phyloP scores from a whole-genome alignment of 495 filamentous ascomycete genomes.

The Neurospora sp. region DNA sequence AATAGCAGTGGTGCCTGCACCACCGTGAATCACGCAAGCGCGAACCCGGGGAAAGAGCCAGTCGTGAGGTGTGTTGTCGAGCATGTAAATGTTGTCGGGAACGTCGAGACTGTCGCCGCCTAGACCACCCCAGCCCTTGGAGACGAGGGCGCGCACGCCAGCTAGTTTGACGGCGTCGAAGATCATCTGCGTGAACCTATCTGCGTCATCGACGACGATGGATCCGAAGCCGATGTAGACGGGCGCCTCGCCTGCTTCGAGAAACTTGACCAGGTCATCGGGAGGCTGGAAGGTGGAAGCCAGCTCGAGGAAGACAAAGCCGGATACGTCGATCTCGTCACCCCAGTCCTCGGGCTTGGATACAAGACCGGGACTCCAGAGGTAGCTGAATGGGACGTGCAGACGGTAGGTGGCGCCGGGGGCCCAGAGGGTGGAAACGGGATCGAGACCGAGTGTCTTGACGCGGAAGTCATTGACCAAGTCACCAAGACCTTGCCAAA shows the following conservation, averaged over 20 bases:
- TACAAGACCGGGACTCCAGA: conserved; percentile 74
- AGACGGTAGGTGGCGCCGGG: conserved; percentile 54
- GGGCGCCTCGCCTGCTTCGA: conserved; percentile 44
- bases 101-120: conserved; percentile 41
- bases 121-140: conserved; percentile 57
- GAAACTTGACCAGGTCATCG: conserved; percentile 50
- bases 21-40: conserved; percentile 56
- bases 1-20: conserved; percentile 57
- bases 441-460: conserved; percentile 54
- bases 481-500: conserved; percentile 71
- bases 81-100: conserved; percentile 50
- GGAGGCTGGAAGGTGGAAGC: conserved; percentile 56
- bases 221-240: conserved; percentile 62
- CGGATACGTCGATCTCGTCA: conserved; percentile 57
- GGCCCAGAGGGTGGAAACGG: conserved; percentile 55
- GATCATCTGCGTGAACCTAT: conserved; percentile 50
- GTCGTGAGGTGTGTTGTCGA: conserved; percentile 59
- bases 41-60: conserved; percentile 54
- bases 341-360: conserved; percentile 72
- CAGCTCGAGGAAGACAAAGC: conserved; percentile 63
- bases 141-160: conserved; percentile 53
- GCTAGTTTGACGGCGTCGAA: conserved; percentile 50
- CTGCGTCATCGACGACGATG: conserved; percentile 58
- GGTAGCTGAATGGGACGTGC: conserved; percentile 67
- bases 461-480: conserved; percentile 63